Evolutionary conservation across 768 basidiomycete species (phyloP).

Genomic region (Calocybe indica): DNA sequence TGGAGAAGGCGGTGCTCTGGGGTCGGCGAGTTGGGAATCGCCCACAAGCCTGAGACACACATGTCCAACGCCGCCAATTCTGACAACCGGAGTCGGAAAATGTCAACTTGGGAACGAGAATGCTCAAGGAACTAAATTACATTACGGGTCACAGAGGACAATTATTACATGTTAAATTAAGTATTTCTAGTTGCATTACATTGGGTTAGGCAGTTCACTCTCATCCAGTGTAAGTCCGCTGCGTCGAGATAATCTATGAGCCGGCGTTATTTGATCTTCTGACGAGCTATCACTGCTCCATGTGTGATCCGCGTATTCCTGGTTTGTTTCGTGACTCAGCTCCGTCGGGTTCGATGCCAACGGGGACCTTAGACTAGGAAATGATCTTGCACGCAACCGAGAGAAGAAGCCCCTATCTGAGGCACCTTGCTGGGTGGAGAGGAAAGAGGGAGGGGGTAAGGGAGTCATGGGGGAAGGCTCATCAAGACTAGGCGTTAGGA

Average conservation of each 20-base stretch:
- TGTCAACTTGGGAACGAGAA: no score
- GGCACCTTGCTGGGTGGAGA: background rate
- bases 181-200: no score
- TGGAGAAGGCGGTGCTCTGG: constrained; percentile 4
- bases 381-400: constrained; percentile 37
- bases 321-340: constrained; percentile 17
- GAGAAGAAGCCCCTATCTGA: constrained; percentile 28
- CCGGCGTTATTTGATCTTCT: constrained; percentile 28
- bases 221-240: no score
- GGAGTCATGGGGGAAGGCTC: constrained; percentile 4
- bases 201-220: no score
- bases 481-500: constrained; percentile 22
- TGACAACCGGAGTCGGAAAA: no score
- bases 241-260: no score
- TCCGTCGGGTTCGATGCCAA: constrained; percentile 21
- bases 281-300: constrained; percentile 64
- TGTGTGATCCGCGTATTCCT: constrained; percentile 6
- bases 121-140: no score
- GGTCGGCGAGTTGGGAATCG: background rate
- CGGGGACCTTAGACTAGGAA: constrained; percentile 33
- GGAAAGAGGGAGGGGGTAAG: constrained; percentile 2
- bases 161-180: no score
- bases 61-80: no score
- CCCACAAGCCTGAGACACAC: no score
- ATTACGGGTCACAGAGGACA: no score